These are phyloP conservation scores for Spongospora subterranea DNA, from an alignment of 208 protist species.

Conservation along the genomic window DNA sequence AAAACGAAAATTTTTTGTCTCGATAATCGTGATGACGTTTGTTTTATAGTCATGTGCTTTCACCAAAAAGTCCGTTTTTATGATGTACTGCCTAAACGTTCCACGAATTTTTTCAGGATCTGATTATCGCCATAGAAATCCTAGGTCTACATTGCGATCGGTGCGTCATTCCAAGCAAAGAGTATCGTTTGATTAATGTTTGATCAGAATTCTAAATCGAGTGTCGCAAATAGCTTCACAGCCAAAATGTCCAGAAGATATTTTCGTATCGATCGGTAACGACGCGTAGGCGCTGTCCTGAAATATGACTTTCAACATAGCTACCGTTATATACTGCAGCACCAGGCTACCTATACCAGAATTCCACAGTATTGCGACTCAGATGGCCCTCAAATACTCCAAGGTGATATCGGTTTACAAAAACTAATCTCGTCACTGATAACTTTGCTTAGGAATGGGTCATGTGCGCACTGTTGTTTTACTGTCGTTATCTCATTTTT, in stretches of 20 bases:
- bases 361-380: conserved; percentile 12
- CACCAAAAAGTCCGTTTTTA: too few species aligned
- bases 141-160: conserved; percentile 1
- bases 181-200: neutral
- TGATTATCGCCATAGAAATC: conserved; percentile 32
- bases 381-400: conserved; percentile 34
- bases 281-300: neutral
- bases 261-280: conserved; percentile 15
- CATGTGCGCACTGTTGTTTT: neutral
- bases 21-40: too few species aligned
- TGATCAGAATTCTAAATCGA: neutral
- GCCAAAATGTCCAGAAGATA: conserved; percentile 30
- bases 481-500: neutral
- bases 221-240: conserved; percentile 28
- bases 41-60: too few species aligned
- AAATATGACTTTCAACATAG: neutral
- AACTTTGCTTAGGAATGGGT: neutral
- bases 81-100: neutral
- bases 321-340: conserved; percentile 26
- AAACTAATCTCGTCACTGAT: neutral
- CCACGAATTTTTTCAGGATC: neutral
- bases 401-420: conserved; percentile 12
- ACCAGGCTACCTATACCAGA: neutral
- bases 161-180: neutral
- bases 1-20: too few species aligned